A percentile compares a stretch with the other conserved stretches of the same genome.
These are phyloP conservation scores for Sarocladium brachiariae DNA, from an alignment of 2,329 filamentous ascomycete species.

Conservation along the genomic window DNA sequence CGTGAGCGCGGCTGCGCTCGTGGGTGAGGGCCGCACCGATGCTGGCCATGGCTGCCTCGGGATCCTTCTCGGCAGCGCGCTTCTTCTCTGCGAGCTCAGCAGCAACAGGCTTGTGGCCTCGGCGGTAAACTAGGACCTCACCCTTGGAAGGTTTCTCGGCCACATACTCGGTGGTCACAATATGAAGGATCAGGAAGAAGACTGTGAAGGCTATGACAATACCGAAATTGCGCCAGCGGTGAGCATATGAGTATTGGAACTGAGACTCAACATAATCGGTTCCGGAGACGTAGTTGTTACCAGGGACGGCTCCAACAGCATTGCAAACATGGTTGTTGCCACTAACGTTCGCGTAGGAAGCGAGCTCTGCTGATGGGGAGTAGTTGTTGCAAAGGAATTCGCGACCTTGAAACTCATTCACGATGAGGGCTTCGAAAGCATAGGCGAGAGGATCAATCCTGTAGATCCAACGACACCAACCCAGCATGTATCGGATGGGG, in stretches of 20 bases:
- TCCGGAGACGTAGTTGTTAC: constrained; percentile 46
- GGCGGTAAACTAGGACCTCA: constrained; percentile 68
- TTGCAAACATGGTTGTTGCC: constrained; percentile 47
- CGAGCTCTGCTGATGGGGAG: constrained; percentile 30
- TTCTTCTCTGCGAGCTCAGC: constrained; percentile 52
- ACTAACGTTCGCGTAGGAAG: constrained; percentile 19
- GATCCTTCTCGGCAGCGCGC: constrained; percentile 43
- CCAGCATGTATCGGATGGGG: constrained; percentile 62
- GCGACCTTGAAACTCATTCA: constrained; percentile 71
- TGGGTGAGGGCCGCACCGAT: constrained; percentile 32
- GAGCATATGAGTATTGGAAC: constrained; percentile 48
- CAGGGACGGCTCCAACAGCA: constrained; percentile 50
- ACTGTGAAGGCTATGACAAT: constrained; percentile 59
- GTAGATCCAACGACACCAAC: constrained; percentile 78
- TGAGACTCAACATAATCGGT: constrained; percentile 47
- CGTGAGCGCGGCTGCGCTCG: constrained; percentile 9
- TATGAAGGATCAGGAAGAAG: constrained; percentile 54
- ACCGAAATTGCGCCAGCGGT: constrained; percentile 67
- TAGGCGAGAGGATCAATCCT: constrained; percentile 76
- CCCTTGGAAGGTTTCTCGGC: constrained; percentile 66
- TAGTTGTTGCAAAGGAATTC: constrained; percentile 46
- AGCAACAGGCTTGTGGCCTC: constrained; percentile 55
- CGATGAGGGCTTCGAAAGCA: constrained; percentile 71
- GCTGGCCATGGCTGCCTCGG: constrained; percentile 43
- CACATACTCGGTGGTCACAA: constrained; percentile 59